Evolutionary conservation across 257 asterid genomes (phyloP), one percentile per base, ranked within the genome.

Genomic region (Lycium barbarum): DNA sequence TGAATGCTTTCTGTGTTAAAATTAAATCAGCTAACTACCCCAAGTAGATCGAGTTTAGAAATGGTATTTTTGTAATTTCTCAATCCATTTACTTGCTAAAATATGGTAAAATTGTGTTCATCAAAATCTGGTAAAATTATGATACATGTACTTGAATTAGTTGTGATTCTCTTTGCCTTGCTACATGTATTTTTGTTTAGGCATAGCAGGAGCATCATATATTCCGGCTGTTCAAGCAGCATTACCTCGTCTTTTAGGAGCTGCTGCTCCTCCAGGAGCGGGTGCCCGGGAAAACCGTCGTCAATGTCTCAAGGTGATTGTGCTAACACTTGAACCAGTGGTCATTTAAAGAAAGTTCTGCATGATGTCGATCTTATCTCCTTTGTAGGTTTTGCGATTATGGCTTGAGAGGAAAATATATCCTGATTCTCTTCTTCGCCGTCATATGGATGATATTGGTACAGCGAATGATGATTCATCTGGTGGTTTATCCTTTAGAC

Each of bases 341-440:
- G 51, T 78, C 82, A 33, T 78, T 53, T 78, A 26, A 33, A 78
- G 20, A 59, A 36, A 78, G 63, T 33, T 26, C 66, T 54, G 65
- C 66, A 78, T 53, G 66, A 22, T 67, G 66, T 57, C 53, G 80
- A 72, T 57, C 51, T 59, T 33, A 67, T 63, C n/a, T 83, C 65
- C 80, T 80, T 85, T 78, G 38, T 79, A 95, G 98, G 99, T 96
- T 81, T 88, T 96, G 92, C 93, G 98, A 18, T 89, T 96, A 90
- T 96, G 99, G 99, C 95, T 93, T 66, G 98, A 96, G 93, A 95
- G 99, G 87, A 96, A 93, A 89, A 95, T 96, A 72, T 89, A 93
- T 65, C 98, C 99, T 33, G 98, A 95, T 85, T 89, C 93, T 83
- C 92, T 91, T 88, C 95, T 96, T 83, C 96, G 97, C 67, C 96